These are phyloP conservation scores for Puccinia hordei DNA, from an alignment of 1,284 basidiomycete genomes.

Conservation along the genomic window DNA sequence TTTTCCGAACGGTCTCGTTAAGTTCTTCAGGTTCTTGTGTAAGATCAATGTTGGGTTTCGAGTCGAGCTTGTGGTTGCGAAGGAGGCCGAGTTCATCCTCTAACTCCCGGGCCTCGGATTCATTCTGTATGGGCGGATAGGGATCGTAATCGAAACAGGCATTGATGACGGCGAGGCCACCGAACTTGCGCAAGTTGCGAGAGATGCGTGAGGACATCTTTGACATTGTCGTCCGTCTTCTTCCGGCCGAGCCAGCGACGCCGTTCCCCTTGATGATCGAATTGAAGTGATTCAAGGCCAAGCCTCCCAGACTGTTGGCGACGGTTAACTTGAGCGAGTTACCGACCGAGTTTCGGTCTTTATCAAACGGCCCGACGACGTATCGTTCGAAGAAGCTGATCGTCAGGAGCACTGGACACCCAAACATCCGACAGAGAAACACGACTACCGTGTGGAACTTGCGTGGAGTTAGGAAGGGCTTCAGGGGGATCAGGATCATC, in stretches of 20 bases:
- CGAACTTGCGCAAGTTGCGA: constrained; percentile 36
- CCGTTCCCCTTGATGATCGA: constrained; percentile 16
- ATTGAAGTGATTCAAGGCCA: constrained; percentile 25
- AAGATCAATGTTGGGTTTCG: no score
- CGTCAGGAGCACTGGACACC: constrained; percentile 45
- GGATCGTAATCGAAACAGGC: constrained; percentile 50
- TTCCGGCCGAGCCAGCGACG: background rate
- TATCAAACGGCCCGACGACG: constrained; percentile 37
- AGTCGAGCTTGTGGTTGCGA: background rate
- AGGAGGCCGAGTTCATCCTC: constrained; percentile 1
- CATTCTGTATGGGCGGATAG: constrained; percentile 12
- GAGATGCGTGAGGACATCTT: constrained; percentile 47
- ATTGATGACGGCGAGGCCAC: constrained; percentile 45
- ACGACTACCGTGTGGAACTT: constrained; percentile 49
- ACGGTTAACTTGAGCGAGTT: constrained; percentile 45
- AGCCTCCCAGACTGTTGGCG: constrained; percentile 41
- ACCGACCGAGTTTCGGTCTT: constrained; percentile 31
- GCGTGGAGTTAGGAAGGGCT: constrained; percentile 45
- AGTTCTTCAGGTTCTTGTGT: background rate
- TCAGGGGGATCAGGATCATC: constrained; percentile 40
- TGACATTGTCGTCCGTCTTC: constrained; percentile 33
- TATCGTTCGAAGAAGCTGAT: constrained; percentile 50
- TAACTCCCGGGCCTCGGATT: background rate
- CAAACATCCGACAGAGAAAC: constrained; percentile 45
- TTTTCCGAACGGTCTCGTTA: background rate